phyloP scores from a whole-genome alignment of 768 basidiomycete species.

The Phylloporus arenicola region DNA sequence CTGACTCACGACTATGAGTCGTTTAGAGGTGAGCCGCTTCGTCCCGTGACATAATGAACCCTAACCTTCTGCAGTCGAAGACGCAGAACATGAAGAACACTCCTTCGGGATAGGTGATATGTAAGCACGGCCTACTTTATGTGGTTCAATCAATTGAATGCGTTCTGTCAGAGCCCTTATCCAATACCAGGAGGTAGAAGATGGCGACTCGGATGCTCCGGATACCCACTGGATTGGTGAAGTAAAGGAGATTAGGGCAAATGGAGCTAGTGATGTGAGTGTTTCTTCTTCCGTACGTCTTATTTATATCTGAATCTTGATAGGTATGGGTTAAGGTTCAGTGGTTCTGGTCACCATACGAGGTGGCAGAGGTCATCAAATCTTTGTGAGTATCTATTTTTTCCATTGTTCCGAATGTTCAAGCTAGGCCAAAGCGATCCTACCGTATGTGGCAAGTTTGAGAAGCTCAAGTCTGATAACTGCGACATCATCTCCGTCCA shows the following conservation, averaged over 20 bases:
- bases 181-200: neutral
- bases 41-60: neutral
- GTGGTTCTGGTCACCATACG: conserved; percentile 53
- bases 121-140: conserved; percentile 25
- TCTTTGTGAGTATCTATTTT: conserved; percentile 41
- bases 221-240: conserved; percentile 49
- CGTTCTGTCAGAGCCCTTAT: conserved; percentile 32
- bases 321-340: conserved; percentile 52
- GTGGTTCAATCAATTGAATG: neutral
- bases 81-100: conserved; percentile 11
- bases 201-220: conserved; percentile 15
- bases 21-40: conserved; percentile 15
- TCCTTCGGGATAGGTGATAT: conserved; percentile 30
- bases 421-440: conserved; percentile 32
- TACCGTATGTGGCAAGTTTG: conserved; percentile 38
- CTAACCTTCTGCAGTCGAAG: conserved; percentile 8
- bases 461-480: conserved; percentile 47
- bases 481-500: conserved; percentile 42
- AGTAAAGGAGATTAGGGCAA: conserved; percentile 41
- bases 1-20: conserved; percentile 5
- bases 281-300: neutral
- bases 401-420: neutral
- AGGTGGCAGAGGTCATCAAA: conserved; percentile 39
- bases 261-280: conserved; percentile 29
- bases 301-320: neutral